Evolutionary conservation across 345 rosid genomes (phyloP).

Genomic region (Salix brachista): DNA sequence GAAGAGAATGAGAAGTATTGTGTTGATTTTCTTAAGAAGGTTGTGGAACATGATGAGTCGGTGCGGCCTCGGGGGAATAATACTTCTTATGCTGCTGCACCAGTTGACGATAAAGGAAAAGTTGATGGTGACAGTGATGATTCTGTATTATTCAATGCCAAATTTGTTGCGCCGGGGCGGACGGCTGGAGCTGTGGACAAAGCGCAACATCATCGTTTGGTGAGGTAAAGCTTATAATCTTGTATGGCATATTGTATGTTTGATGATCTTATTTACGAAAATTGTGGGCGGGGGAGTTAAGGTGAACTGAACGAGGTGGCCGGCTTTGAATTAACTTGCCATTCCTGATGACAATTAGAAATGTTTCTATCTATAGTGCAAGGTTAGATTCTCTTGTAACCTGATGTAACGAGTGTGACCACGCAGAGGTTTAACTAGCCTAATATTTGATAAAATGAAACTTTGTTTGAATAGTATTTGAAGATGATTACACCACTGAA

Average conservation of each 20-base stretch:
- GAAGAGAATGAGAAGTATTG: constrained; percentile 84
- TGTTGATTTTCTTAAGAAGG: constrained; percentile 80
- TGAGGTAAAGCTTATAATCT: constrained; percentile 44
- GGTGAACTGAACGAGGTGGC: not conserved
- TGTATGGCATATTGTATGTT: too few species aligned
- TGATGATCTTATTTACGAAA: too few species aligned
- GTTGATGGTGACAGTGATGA: constrained; percentile 42
- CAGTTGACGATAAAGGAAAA: constrained; percentile 25
- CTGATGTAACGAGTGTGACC: not conserved
- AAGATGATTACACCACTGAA: too few species aligned
- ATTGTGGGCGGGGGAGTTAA: too few species aligned
- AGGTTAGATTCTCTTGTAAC: not conserved
- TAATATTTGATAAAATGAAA: too few species aligned
- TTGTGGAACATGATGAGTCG: constrained; percentile 43
- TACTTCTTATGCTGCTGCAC: constrained; percentile 27
- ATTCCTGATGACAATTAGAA: not conserved
- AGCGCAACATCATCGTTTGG: constrained; percentile 73
- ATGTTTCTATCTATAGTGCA: too few species aligned
- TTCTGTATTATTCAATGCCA: constrained; percentile 34
- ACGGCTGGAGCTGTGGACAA: constrained; percentile 51
- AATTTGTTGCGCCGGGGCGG: constrained; percentile 57
- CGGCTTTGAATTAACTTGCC: not conserved
- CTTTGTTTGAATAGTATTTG: too few species aligned
- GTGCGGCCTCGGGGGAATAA: constrained; percentile 20
- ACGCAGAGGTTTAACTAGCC: too few species aligned